Conservation (phyloP, 1,284 basidiomycete genomes). For the Stereum hirsutum region DNA sequence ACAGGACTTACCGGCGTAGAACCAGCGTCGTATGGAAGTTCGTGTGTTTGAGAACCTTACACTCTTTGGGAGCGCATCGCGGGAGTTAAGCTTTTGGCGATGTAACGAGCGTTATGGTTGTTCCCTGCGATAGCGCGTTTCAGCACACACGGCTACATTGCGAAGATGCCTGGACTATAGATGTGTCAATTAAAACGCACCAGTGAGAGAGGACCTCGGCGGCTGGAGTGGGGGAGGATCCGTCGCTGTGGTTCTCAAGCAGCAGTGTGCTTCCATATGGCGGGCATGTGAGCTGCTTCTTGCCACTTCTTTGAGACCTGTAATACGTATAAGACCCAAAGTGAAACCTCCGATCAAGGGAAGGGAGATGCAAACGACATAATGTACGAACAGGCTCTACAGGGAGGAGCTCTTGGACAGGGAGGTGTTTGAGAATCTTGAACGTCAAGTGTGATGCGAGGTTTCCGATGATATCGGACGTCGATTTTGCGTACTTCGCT, state of each 20-base stretch:
- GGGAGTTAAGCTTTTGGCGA: slow-evolving; percentile 83
- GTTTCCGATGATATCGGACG: slow-evolving; percentile 73
- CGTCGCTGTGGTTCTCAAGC: slow-evolving; percentile 60
- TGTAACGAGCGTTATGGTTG: slow-evolving; percentile 75
- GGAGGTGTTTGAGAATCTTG: slow-evolving; percentile 57
- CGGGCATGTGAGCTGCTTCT: slow-evolving; percentile 56
- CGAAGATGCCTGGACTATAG: too few species aligned
- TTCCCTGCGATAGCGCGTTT: too few species aligned
- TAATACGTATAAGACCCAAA: too few species aligned
- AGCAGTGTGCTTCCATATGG: slow-evolving; percentile 75
- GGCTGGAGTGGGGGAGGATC: slow-evolving; percentile 63
- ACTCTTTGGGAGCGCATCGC: slow-evolving; percentile 64
- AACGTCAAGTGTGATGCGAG: slow-evolving; percentile 62
- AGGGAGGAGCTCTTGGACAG: slow-evolving; percentile 54
- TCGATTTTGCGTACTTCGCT: slow-evolving; percentile 74
- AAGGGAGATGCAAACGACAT: not conserved
- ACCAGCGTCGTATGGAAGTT: slow-evolving; percentile 84
- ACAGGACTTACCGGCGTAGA: too few species aligned
- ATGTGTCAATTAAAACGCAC: too few species aligned
- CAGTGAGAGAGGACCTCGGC: slow-evolving; percentile 60
- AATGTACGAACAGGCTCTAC: slow-evolving; percentile 38
- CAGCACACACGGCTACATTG: too few species aligned
- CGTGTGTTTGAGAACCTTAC: slow-evolving; percentile 76
- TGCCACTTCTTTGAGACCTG: slow-evolving; percentile 77
- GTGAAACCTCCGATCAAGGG: not conserved